phyloP scores from a whole-genome alignment of 345 rosid species.

The Sisymbrium irio region DNA sequence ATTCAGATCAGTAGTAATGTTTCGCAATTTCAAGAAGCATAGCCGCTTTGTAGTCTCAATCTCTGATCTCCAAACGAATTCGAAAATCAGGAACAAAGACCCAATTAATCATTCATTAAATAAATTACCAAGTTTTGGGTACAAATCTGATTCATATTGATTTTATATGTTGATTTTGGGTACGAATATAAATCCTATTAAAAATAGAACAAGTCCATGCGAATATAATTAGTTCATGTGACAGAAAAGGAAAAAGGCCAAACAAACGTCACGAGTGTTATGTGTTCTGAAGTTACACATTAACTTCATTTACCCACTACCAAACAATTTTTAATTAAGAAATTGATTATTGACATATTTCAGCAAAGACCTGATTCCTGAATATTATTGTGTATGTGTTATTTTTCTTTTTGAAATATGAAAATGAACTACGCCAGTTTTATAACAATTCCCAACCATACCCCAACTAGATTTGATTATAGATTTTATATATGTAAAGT shows the following conservation, averaged over 20 bases:
- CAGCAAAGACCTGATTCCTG: neutral
- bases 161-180: neutral
- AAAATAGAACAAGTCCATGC: neutral
- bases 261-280: conserved; percentile 32
- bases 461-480: conserved; percentile 20
- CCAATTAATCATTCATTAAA: neutral
- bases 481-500: conserved; percentile 6
- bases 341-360: conserved; percentile 16
- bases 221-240: neutral
- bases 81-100: neutral
- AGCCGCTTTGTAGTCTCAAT: neutral
- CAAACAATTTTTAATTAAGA: conserved; percentile 23
- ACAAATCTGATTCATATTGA: neutral
- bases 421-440: neutral
- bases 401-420: too few relatives aligned
- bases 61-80: neutral
- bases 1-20: neutral
- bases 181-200: conserved; percentile 5
- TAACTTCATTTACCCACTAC: conserved; percentile 30
- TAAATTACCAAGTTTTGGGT: neutral
- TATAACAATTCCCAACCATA: conserved; percentile 26
- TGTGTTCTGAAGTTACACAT: conserved; percentile 18
- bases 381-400: neutral
- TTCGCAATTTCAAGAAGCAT: neutral
- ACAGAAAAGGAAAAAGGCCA: conserved; percentile 29